A percentile compares a stretch with the other conserved stretches of the same genome.
Evolutionary conservation across 768 basidiomycete species (phyloP).

Genomic region (Dioszegia aurantiaca): DNA sequence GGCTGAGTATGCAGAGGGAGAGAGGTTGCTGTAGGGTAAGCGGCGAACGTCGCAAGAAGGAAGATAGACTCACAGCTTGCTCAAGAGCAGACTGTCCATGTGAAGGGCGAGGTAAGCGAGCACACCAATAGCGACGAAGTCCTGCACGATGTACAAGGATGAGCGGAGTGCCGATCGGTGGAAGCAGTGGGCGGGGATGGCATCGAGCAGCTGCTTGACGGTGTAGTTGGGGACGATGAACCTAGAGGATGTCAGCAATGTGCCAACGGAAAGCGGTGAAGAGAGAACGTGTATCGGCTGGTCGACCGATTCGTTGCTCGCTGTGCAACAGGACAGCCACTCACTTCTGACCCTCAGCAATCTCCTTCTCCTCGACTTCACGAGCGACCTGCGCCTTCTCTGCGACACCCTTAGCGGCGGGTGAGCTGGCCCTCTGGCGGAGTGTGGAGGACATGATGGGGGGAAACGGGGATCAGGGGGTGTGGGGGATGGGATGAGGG

Average conservation of each 20-base stretch:
- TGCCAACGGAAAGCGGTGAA: not conserved
- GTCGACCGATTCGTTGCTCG: too few species aligned
- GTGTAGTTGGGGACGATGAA: conserved; percentile 73
- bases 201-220: conserved; percentile 78
- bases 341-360: conserved; percentile 42
- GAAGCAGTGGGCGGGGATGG: conserved; percentile 87
- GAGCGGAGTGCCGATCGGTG: conserved; percentile 82
- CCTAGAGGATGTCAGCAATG: conserved; percentile 20
- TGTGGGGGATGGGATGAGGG: not conserved
- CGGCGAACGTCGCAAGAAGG: not conserved
- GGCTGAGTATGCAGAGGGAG: conserved; percentile 59
- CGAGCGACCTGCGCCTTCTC: conserved; percentile 35
- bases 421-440: conserved; percentile 21
- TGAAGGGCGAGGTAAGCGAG: conserved; percentile 68
- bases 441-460: conserved; percentile 23
- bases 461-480: not conserved
- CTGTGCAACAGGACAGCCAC: too few species aligned
- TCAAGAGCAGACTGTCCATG: conserved; percentile 60
- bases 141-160: conserved; percentile 72
- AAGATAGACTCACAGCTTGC: conserved; percentile 36
- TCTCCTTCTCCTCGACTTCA: conserved; percentile 44
- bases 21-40: conserved; percentile 37
- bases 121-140: conserved; percentile 65
- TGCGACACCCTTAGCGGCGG: conserved; percentile 10
- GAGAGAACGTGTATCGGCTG: too few species aligned